Evolutionary conservation across 2,329 filamentous ascomycete species (phyloP).

Genomic region (Grosmannia huntii): DNA sequence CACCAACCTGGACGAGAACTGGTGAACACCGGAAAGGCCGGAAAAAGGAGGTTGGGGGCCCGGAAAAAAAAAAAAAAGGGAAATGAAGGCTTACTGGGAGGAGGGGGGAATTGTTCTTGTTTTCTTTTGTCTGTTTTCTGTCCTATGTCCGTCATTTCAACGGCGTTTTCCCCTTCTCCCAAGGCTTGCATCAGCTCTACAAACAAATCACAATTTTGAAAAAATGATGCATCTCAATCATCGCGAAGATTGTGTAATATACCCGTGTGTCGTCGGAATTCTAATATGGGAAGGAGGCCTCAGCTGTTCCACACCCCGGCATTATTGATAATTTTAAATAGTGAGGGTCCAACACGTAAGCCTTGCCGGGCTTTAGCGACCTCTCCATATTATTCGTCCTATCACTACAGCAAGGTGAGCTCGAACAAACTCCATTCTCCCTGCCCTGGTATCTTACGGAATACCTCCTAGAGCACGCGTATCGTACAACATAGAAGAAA

Average conservation of each 20-base stretch:
- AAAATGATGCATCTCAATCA: not conserved
- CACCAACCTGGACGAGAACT: not conserved
- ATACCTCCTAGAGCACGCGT: not conserved
- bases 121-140: not conserved
- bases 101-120: not conserved
- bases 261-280: not conserved
- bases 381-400: not conserved
- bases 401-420: not conserved
- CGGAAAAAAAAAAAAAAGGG: not conserved
- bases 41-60: not conserved
- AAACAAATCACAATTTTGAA: slow-evolving; percentile 1
- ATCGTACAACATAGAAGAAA: not conserved
- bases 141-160: slow-evolving; percentile 1
- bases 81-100: not conserved
- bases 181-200: not conserved
- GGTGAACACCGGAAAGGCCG: not conserved
- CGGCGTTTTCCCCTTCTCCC: slow-evolving; percentile 3
- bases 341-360: not conserved
- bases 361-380: not conserved
- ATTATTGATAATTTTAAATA: not conserved
- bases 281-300: not conserved
- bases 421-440: not conserved
- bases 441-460: not conserved
- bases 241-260: not conserved
- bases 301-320: not conserved